Base-by-base conservation (phyloP, 805 yeast species). In the Starmera quercuum region DNA sequence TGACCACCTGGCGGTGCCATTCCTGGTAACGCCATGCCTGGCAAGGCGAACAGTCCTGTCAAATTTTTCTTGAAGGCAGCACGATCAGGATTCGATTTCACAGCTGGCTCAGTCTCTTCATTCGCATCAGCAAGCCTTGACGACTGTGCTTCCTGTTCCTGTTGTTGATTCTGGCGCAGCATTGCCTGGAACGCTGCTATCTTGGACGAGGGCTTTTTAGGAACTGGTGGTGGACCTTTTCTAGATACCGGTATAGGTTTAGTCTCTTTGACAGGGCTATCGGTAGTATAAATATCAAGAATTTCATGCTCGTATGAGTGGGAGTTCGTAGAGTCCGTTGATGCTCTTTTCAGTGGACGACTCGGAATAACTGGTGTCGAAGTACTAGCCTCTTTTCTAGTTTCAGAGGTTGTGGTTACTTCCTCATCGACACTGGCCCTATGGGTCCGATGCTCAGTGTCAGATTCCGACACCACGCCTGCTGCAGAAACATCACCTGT, bases 181-280 rank as follows among this genome's bases (percentile, higher is more conserved):
- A 80, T 75, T 47, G 80, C 82, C 49, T 83, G 94, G 53, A 83
- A 83, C 0, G 87, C 87, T 1, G 88, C 87, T 39, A 83, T 83
- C 41, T 69, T 80, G 1, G 86, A 77, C 0, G 90, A 81, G 13
- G 85, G 76, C 45, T 83, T 83, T 47, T 81, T 81, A 4, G 90
- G 90, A 17, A 77, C 77, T 20, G 76, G 79, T 6, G 86, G 86
- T 11, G 85, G 73, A 2, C 64, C 61, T 27, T 46, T 51, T 25
- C 49, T 57, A 25, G 20, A n/a, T 16, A 14, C 20, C 6, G 6
- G 30, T 20, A 14, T n/a, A n/a, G n/a, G n/a, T 17, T 25, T 25
- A 10, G 13, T 25, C 15, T 25, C 27, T 13, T 25, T 25, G 6
- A 25, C 27, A 14, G 24, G 33, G n/a, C 26, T 7, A 4, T 26